phyloP scores from a whole-genome alignment of 257 asterid species.

The Pogostemon cablin region DNA sequence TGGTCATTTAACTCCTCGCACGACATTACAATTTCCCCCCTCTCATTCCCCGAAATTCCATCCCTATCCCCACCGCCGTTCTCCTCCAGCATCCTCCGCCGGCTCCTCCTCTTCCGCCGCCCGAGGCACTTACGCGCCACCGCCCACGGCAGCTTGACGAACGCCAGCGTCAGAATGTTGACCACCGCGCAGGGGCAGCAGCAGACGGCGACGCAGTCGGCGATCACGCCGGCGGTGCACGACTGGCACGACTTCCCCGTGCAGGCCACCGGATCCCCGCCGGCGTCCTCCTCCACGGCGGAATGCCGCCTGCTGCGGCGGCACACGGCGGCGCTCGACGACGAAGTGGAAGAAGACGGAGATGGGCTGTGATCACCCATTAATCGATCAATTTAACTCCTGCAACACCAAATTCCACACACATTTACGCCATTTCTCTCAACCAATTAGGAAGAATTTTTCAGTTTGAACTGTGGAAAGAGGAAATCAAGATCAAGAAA shows the following conservation, averaged over 20 bases:
- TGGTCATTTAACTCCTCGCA: conserved; percentile 47
- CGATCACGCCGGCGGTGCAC: conserved; percentile 83
- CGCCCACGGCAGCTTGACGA: conserved; percentile 79
- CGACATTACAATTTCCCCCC: conserved; percentile 42
- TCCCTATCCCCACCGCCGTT: conserved; percentile 33
- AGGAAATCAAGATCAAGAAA: too few relatives aligned
- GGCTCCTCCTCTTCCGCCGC: conserved; percentile 39
- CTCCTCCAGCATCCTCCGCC: conserved; percentile 37
- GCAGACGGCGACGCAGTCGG: conserved; percentile 94
- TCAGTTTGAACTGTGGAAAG: too few relatives aligned
- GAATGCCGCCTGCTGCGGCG: conserved; percentile 36
- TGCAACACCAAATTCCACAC: neutral
- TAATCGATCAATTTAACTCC: too few relatives aligned
- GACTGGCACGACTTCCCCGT: conserved; percentile 74
- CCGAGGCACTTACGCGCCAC: conserved; percentile 64
- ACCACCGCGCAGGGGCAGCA: conserved; percentile 95
- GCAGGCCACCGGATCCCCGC: conserved; percentile 53
- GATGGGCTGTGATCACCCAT: conserved; percentile 42
- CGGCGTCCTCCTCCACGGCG: conserved; percentile 41
- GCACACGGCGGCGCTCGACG: conserved; percentile 39
- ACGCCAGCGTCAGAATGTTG: conserved; percentile 61
- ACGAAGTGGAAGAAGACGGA: conserved; percentile 41
- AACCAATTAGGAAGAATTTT: too few relatives aligned
- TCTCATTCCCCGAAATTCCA: conserved; percentile 42
- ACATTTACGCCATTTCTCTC: neutral